These are phyloP conservation scores for Lenzites betulinus DNA, from an alignment of 768 basidiomycete genomes.

Conservation along the genomic window DNA sequence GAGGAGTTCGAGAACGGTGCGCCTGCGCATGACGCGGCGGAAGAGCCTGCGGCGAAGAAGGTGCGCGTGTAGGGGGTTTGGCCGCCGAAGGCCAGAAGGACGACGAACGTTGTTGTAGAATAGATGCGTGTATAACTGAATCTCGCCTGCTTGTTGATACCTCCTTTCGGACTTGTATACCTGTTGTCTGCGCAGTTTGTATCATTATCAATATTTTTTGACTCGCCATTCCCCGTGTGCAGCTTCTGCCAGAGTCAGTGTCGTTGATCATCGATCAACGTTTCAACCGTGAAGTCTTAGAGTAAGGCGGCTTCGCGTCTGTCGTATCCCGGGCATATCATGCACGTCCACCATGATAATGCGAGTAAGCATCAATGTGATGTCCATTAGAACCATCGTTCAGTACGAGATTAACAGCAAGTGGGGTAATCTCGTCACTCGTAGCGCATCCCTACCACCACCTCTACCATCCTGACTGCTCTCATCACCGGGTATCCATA, in stretches of 20 bases:
- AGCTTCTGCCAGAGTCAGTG: not conserved
- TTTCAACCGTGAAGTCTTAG: no score
- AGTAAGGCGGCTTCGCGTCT: no score
- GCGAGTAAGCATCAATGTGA: not conserved
- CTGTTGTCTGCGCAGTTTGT: conserved; percentile 11
- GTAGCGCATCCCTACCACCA: not conserved
- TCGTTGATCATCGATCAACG: no score
- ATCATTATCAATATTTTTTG: not conserved
- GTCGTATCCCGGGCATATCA: no score
- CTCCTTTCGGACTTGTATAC: conserved; percentile 1
- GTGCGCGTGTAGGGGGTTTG: not conserved
- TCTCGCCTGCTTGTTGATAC: not conserved
- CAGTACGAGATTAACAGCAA: conserved; percentile 6
- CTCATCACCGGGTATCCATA: conserved; percentile 5
- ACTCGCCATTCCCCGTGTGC: not conserved
- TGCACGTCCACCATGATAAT: not conserved
- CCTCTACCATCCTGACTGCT: not conserved
- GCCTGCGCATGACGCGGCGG: not conserved
- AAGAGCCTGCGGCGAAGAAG: conserved; percentile 11
- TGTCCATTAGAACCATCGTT: conserved; percentile 4
- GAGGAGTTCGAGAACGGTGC: conserved; percentile 5
- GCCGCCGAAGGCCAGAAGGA: not conserved
- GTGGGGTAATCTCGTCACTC: not conserved
- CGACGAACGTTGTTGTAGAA: not conserved
- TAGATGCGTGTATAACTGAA: conserved; percentile 11